Conservation (phyloP, 129 eudicot species). For the Flaveria brownii region DNA sequence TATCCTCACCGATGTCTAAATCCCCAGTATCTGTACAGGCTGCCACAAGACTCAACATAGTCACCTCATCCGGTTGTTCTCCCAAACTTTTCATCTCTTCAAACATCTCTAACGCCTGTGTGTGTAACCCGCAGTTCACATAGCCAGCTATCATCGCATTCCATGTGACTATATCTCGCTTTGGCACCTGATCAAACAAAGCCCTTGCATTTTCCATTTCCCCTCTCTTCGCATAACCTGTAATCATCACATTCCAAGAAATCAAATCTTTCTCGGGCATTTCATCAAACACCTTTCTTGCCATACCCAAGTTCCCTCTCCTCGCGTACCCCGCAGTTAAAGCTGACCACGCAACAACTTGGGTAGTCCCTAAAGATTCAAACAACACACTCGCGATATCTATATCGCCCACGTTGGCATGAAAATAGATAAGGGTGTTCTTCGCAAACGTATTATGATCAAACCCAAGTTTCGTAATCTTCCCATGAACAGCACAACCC, state of each 20-base stretch:
- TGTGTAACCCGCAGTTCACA: constrained; percentile 44
- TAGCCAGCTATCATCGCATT: constrained; percentile 70
- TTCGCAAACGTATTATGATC: constrained; percentile 53
- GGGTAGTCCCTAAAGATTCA: constrained; percentile 44
- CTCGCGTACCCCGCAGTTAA: constrained; percentile 76
- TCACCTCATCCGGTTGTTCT: constrained; percentile 80
- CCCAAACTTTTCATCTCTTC: constrained; percentile 62
- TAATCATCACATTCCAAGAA: constrained; percentile 88
- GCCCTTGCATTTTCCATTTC: constrained; percentile 60
- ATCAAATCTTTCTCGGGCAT: constrained; percentile 83
- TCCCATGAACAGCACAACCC: constrained; percentile 64
- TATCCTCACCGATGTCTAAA: constrained; percentile 67
- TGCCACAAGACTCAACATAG: constrained; percentile 65
- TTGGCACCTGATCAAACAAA: constrained; percentile 53
- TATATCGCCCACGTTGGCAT: constrained; percentile 67
- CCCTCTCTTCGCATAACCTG: constrained; percentile 66
- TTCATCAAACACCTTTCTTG: constrained; percentile 59
- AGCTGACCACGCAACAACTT: constrained; percentile 89
- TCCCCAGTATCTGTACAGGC: constrained; percentile 67
- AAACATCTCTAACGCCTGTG: constrained; percentile 57
- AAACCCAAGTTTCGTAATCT: constrained; percentile 57
- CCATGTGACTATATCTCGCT: constrained; percentile 66
- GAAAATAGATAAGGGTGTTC: constrained; percentile 66
- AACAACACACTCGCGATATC: constrained; percentile 54
- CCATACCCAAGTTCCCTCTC: constrained; percentile 61